Conservation (phyloP, 1,139 yeast genomes). For the Pichia terricola region DNA sequence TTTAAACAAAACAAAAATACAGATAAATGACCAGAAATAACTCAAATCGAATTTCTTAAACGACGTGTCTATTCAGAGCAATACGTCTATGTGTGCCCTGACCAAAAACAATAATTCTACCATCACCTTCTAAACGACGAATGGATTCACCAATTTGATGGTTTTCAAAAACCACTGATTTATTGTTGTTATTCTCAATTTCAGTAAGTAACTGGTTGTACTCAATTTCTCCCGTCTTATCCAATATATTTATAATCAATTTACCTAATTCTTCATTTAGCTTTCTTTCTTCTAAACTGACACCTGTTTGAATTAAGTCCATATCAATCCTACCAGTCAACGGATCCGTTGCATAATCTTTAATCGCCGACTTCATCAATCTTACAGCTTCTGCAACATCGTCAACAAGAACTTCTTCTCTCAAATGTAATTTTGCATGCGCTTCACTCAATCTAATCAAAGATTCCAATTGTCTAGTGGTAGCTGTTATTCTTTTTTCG, state of each 20-base stretch:
- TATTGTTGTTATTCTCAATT: constrained; percentile 44
- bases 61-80: constrained; percentile 25
- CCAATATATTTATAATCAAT: constrained; percentile 44
- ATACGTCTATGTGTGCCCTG: constrained; percentile 65
- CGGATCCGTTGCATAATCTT: constrained; percentile 97
- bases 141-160: constrained; percentile 61
- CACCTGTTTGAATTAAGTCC: constrained; percentile 96
- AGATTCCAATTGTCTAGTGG: constrained; percentile 92
- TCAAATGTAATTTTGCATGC: constrained; percentile 90
- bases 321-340: constrained; percentile 92
- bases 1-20: too few species aligned
- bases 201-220: constrained; percentile 54
- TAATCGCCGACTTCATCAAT: constrained; percentile 83
- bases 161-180: constrained; percentile 41
- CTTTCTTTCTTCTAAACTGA: constrained; percentile 79
- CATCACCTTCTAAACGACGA: constrained; percentile 66
- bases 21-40: too few species aligned
- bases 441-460: constrained; percentile 95
- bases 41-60: too few species aligned
- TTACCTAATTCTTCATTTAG: constrained; percentile 64
- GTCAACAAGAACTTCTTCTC: constrained; percentile 55
- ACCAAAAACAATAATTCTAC: constrained; percentile 61
- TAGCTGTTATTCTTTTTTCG: constrained; percentile 92
- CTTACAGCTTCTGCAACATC: constrained; percentile 96
- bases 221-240: constrained; percentile 35